Conservation (phyloP, 2,329 filamentous ascomycete species). For the Monilinia aucupariae region DNA sequence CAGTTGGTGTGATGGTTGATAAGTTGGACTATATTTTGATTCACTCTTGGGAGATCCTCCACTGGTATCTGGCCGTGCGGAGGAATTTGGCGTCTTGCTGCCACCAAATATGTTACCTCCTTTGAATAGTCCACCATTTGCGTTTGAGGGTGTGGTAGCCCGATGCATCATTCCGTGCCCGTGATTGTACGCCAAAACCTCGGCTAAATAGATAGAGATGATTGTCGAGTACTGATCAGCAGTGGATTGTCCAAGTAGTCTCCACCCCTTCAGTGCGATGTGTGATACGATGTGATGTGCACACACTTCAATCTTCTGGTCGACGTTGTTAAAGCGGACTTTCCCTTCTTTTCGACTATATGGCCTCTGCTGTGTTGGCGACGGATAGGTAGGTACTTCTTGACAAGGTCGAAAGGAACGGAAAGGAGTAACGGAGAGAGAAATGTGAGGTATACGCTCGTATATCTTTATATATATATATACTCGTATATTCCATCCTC, state of each 20-base stretch:
- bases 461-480: slow-evolving; percentile 7
- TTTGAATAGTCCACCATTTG: slow-evolving; percentile 23
- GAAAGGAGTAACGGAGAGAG: no score
- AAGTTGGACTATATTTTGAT: slow-evolving; percentile 18
- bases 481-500: slow-evolving; percentile 11
- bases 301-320: no score
- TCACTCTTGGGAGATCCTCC: slow-evolving; percentile 27
- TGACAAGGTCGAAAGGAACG: no score
- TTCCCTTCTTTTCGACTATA: no score
- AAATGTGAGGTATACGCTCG: no score
- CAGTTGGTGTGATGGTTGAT: slow-evolving; percentile 14
- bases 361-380: no score
- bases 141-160: slow-evolving; percentile 13
- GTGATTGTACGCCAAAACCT: slow-evolving; percentile 5
- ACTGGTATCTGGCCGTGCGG: slow-evolving; percentile 30
- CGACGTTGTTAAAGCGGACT: no score
- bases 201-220: slow-evolving; percentile 7
- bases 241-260: no score
- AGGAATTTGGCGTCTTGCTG: slow-evolving; percentile 29
- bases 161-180: slow-evolving; percentile 19
- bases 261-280: no score
- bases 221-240: no score
- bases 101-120: slow-evolving; percentile 25
- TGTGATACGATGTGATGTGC: no score
- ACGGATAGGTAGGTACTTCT: no score